These are phyloP conservation scores for Monosporascus sp. DNA, from an alignment of 2,329 filamentous ascomycete genomes.

Conservation along the genomic window DNA sequence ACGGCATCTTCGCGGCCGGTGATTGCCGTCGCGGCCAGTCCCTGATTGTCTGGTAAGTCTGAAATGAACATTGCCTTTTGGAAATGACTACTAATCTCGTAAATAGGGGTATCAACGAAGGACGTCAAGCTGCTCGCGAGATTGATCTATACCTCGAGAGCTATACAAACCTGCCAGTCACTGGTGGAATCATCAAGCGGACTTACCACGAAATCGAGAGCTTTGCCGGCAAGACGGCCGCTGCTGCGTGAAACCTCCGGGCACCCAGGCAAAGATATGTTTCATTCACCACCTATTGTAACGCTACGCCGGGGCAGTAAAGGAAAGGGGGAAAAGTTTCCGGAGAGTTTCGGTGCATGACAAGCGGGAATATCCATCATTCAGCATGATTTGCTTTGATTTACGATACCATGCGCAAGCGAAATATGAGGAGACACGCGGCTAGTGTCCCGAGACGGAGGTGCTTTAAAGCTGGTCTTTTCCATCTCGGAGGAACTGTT, in stretches of 20 bases:
- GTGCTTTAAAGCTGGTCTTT: no score
- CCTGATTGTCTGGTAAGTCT: constrained; percentile 83
- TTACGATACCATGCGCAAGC: constrained; percentile 13
- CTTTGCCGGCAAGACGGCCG: background rate
- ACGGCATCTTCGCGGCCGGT: constrained; percentile 88
- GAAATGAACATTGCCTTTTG: background rate
- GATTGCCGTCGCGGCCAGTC: constrained; percentile 94
- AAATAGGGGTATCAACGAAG: constrained; percentile 88
- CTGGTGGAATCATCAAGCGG: constrained; percentile 86
- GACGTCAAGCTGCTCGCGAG: constrained; percentile 85
- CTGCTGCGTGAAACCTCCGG: constrained; percentile 5
- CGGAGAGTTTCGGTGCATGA: constrained; percentile 3
- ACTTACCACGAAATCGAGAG: constrained; percentile 62
- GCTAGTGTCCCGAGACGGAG: no score
- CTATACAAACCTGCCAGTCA: constrained; percentile 76
- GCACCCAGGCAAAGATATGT: no score
- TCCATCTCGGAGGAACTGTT: no score
- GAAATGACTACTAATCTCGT: constrained; percentile 28
- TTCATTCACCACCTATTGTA: no score
- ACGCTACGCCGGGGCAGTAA: background rate
- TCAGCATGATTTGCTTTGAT: constrained; percentile 4
- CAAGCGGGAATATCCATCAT: background rate
- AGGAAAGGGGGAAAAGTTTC: background rate
- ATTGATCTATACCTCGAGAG: constrained; percentile 83
- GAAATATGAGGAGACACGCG: no score